A percentile compares a stretch with the other conserved stretches of the same genome.
phyloP scores from a whole-genome alignment of 2,329 filamentous ascomycete genomes.

The Apiospora kogelbergensis region DNA sequence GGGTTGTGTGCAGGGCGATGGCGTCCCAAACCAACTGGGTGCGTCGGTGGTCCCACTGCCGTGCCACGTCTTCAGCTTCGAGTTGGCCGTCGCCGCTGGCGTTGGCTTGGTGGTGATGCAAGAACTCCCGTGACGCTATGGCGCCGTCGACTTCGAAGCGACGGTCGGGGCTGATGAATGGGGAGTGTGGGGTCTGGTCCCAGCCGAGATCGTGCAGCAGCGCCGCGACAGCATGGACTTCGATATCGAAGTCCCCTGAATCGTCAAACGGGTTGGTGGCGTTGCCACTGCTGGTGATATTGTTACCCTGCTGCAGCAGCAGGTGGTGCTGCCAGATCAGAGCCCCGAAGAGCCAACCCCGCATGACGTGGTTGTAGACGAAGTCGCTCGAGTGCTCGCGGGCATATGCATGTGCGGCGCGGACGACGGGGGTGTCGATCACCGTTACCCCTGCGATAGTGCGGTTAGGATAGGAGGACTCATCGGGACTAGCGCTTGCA shows the following conservation, averaged over 20 bases:
- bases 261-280: slow-evolving; percentile 17
- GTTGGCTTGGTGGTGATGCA: slow-evolving; percentile 23
- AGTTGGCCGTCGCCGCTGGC: too few species aligned
- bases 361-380: slow-evolving; percentile 38
- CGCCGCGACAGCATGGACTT: slow-evolving; percentile 38
- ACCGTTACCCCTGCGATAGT: slow-evolving; percentile 33
- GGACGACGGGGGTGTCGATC: slow-evolving; percentile 32
- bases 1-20: slow-evolving; percentile 45
- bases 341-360: slow-evolving; percentile 26
- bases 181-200: slow-evolving; percentile 32
- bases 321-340: slow-evolving; percentile 14
- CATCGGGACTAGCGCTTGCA: neutral
- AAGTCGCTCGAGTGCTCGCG: slow-evolving; percentile 27
- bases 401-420: slow-evolving; percentile 32
- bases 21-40: slow-evolving; percentile 48
- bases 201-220: slow-evolving; percentile 45
- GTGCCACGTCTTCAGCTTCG: slow-evolving; percentile 10
- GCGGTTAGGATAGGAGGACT: neutral
- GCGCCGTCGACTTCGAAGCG: slow-evolving; percentile 53
- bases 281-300: slow-evolving; percentile 5
- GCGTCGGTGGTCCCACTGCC: slow-evolving; percentile 37
- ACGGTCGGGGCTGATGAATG: slow-evolving; percentile 40
- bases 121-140: slow-evolving; percentile 41
- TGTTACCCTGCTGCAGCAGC: too few species aligned
- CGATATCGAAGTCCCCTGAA: slow-evolving; percentile 30